Evolutionary conservation across 1,139 yeast species (phyloP), one percentile per base, ranked within the genome.

Genomic region (Protomyces lactucae-debilis): DNA sequence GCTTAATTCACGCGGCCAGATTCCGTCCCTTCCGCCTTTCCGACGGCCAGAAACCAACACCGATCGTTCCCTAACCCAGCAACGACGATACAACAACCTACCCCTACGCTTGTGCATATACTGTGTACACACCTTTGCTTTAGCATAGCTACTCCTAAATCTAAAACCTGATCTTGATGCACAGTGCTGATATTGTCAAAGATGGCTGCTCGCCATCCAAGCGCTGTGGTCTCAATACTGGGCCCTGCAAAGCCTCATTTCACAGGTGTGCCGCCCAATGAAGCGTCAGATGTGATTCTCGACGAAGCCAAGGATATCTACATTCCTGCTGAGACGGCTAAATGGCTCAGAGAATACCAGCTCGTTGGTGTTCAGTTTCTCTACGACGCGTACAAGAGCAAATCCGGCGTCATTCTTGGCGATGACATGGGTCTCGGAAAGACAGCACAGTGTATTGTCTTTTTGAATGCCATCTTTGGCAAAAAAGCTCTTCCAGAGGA

Each of bases 401-500:
- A 76, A 95, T 95, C 67, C 95, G 67, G 67, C 6, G 67, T 67
- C n/a, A 65, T 65, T 23, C 57, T 65, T 3, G 67, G 61, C 6
- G 67, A 65, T 43, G 67, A 65, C 46, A 65, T 65, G 67, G 67
- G 64, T 5, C 52, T 53, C 3, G 65, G 65, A 25, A 61, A 61
- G 48, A 61, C 65, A 9, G 65, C 56, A 8, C 65, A 88, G 74
- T 87, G 95, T 0, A 86, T 88, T 71, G 88, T 95, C 75, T 87
- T 88, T 55, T 59, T 68, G 46, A 65, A 67, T 8, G 67, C 67
- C 67, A 86, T 88, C 60, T 85, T 95, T 0, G 87, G 95, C 69
- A 95, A 88, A 57, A 45, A 61, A 71, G 95, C 87, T 72, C 86
- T 86, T 71, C 72, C 85, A 68, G 81, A 95, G 72, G 82, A 82